phyloP scores from a whole-genome alignment of 495 filamentous ascomycete species.

The Oleoguttula mirabilis region DNA sequence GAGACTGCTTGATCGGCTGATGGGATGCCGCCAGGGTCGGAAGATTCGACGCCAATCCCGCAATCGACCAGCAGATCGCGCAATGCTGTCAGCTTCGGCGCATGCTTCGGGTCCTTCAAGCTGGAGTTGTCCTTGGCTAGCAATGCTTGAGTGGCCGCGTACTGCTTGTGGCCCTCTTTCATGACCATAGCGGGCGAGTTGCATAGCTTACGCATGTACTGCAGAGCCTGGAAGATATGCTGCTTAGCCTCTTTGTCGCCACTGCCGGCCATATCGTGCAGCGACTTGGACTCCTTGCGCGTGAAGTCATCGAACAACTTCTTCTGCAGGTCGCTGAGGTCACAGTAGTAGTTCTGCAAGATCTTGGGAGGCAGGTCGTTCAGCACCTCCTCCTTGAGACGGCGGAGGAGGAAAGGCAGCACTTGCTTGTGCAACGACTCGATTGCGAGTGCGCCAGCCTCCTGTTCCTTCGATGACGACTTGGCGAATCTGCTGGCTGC shows the following conservation, averaged over 20 bases:
- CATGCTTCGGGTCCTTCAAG: slow-evolving; percentile 74
- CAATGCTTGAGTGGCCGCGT: slow-evolving; percentile 65
- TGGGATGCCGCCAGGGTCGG: slow-evolving; percentile 36
- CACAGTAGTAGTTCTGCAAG: slow-evolving; percentile 98
- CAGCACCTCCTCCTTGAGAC: slow-evolving; percentile 93
- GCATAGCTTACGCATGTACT: slow-evolving; percentile 98
- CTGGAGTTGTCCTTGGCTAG: slow-evolving; percentile 56
- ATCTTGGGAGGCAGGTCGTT: slow-evolving; percentile 97
- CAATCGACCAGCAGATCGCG: slow-evolving; percentile 87
- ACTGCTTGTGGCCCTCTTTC: slow-evolving; percentile 85
- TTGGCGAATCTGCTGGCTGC: slow-evolving; percentile 89
- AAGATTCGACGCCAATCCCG: slow-evolving; percentile 67
- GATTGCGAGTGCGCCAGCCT: slow-evolving; percentile 88
- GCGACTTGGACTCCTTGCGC: slow-evolving; percentile 76
- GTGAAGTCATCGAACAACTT: slow-evolving; percentile 93
- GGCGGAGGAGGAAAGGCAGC: slow-evolving; percentile 87
- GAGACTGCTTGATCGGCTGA: slow-evolving; percentile 71
- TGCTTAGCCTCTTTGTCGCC: slow-evolving; percentile 84
- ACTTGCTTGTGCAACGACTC: slow-evolving; percentile 97
- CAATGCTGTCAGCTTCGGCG: slow-evolving; percentile 82
- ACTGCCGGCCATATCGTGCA: slow-evolving; percentile 63
- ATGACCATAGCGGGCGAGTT: slow-evolving; percentile 94
- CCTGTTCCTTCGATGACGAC: slow-evolving; percentile 95
- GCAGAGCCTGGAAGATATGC: slow-evolving; percentile 96
- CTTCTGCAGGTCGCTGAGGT: slow-evolving; percentile 89